Base-by-base conservation (phyloP, 2,329 filamentous ascomycete genomes). In the Diaporthe citriasiana region DNA sequence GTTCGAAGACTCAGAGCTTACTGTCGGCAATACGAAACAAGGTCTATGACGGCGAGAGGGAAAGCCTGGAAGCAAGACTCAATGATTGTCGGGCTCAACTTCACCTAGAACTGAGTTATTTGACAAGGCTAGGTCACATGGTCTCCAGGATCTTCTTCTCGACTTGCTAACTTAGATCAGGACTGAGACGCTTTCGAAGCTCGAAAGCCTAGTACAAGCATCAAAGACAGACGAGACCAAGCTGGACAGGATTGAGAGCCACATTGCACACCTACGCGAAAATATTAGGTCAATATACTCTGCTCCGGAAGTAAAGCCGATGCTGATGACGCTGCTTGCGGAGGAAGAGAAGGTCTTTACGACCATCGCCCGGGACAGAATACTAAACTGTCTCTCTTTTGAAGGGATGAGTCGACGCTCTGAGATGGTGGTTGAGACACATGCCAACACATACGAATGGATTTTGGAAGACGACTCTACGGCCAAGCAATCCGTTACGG, bases 351-450 rank as follows among this genome's bases (percentile, higher is more conserved):
- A 47, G 22, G 27, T 47, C 1, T 70, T 57, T 4, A 33, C 35
- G 15, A 5, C 7, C 12, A 70, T 57, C 15, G 68, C 68, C 1
- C 22, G 22, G 53, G 40, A 30, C 1, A 42, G 40, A 17, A 57
- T 70, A n/a, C 40, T 70, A 5, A 7, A 13, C 0, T 27, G 33
- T 13, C 68, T 70, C 17, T 50, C 40, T 3, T 57, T 57, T 33
- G 40, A 70, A 6, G 51, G 27, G 6, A 70, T 70, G 68, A 45
- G 17, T 13, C 68, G 53, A 33, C 68, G 53, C 3, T 56, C 27
- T 0, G 22, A 70, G 2, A 70, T 70, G 68, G 68, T 70, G 27
- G 68, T 50, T 25, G 68, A 70, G 19, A 70, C 66, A 22, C 66
- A 70, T 15, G n/a, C 51, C 7, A 70, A 57, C 5, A 70, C 66